Conservation (phyloP, 805 yeast species). For the Kodamaea sagamina region DNA sequence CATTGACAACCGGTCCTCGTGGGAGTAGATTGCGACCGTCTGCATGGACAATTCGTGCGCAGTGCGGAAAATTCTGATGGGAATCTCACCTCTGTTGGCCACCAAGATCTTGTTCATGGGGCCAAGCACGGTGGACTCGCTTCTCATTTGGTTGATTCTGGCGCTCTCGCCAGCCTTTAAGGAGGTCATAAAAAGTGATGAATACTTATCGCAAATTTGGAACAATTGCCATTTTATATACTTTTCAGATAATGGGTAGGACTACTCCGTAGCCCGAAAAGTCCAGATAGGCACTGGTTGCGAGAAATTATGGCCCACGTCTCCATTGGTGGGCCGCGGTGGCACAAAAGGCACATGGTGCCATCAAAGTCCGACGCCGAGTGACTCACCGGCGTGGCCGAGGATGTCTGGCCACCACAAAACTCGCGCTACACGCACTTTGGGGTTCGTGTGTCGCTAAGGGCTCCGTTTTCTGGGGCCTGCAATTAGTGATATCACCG, state of each 20-base stretch:
- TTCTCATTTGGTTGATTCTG: constrained; percentile 41
- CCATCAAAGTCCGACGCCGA: constrained; percentile 16
- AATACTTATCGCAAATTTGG: neutral
- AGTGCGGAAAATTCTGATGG: constrained; percentile 87
- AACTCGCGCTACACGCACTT: neutral
- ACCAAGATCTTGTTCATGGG: constrained; percentile 65
- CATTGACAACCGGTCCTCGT: constrained; percentile 92
- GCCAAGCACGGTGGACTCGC: constrained; percentile 45
- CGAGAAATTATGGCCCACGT: too few relatives aligned
- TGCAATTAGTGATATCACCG: too few relatives aligned
- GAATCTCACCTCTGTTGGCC: constrained; percentile 85
- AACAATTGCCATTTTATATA: neutral
- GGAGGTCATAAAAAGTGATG: constrained; percentile 9
- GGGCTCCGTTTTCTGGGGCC: too few relatives aligned
- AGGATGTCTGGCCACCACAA: neutral
- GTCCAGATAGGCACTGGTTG: too few relatives aligned
- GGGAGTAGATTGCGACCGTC: constrained; percentile 95
- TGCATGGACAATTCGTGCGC: constrained; percentile 98
- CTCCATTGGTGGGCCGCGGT: too few relatives aligned
- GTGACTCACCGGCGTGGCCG: constrained; percentile 7
- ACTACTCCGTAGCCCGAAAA: neutral
- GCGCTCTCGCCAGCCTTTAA: constrained; percentile 17
- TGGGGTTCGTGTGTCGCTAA: neutral
- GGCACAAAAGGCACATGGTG: too few relatives aligned
- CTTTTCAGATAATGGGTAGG: constrained; percentile 3